Evolutionary conservation across 768 basidiomycete genomes (phyloP), one percentile per base, ranked within the genome.

Genomic region (Termitomyces sp.): DNA sequence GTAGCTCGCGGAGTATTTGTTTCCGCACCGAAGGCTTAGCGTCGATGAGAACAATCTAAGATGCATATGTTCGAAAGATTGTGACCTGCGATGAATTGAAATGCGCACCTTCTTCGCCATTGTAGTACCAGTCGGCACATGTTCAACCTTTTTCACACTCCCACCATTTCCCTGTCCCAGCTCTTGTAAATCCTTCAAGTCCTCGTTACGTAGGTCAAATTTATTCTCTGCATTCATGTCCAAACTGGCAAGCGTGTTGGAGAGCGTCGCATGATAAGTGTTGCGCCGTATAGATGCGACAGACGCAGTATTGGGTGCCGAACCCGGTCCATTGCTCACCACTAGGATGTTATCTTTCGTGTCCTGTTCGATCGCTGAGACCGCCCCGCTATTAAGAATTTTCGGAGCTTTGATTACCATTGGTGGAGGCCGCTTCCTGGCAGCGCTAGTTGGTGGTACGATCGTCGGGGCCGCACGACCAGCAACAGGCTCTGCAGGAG

Each of bases 131-230:
- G 94, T 92, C 13, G 94, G 94, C 14, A 83, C 79, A 68, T 99
- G 97, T 71, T 95, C 86, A 18, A 97, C 95, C 73, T 90, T 92
- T 73, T 94, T 94, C 48, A 99, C 97, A 55, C 95, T 97, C 54
- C 97, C 97, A 1, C 97, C 95, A 67, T 98, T 98, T 4, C 97
- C 97, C 63, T 92, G 87, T 4, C 97, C 97, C 3, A 99, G 80
- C 71, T 99, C 97, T 54, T 84, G 82, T 46, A 98, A 68, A 62
- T 95, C 90, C 72, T 88, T 88, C 68, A 99, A 76, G 70, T 98
- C 97, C 69, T 96, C 94, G 64, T 88, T 86, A 64, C 84, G 79
- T 64, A 98, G 74, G 66, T 96, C 90, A 63, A 81, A 87, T 72
- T 91, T 91, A 69, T 86, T 86, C 74, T 92, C 90, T 34, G 87